Evolutionary conservation across 148 eudicot species (phyloP), one percentile per base, ranked within the genome.

Genomic region (Vaccinium myrtillus): DNA sequence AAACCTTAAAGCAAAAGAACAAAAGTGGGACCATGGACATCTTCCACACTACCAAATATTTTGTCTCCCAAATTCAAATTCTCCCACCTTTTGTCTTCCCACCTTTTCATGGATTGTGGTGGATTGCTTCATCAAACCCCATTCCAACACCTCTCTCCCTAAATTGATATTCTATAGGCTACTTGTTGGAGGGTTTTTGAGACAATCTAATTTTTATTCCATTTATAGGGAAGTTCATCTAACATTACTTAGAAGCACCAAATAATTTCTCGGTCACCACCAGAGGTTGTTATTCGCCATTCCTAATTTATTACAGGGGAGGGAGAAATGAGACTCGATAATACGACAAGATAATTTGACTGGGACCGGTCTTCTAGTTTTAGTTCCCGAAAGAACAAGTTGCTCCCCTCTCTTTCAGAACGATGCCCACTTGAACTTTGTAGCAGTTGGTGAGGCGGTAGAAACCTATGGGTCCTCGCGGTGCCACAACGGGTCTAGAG

Each of bases 51-150:
- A 43, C 84, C 82, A 85, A 83, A 88, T 80, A 67, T 75, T 83
- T 88, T 88, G 87, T 88, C 87, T 78, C 89, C 87, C 81, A 70
- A 71, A 25, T 82, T 82, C 53, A 79, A 69, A 79, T 32, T 71
- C 48, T 79, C 82, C 55, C 55, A 80, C 86, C 82, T 70, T 85
- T 80, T 80, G 15, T 25, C 78, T 71, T 79, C 56, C 30, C n/a
- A 0, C 54, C 48, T 54, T 73, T 82, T 82, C 11, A 11, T 53
- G 49, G 49, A 23, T 73, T 73, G 23, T 74, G 77, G 65, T 55
- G 65, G 78, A 70, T 39, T 39, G 73, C 71, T 19, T 56, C 73
- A 58, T 43, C 82, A 80, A 80, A 78, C 65, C 81, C 81, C 81
- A 78, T 51, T 51, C 81, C 61, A 78, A 25, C 63, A 77, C 56